A percentile compares a stretch with the other conserved stretches of the same genome.
These are phyloP conservation scores for Aureobasidium subglaciale DNA, from an alignment of 2,329 filamentous ascomycete species.

Conservation along the genomic window DNA sequence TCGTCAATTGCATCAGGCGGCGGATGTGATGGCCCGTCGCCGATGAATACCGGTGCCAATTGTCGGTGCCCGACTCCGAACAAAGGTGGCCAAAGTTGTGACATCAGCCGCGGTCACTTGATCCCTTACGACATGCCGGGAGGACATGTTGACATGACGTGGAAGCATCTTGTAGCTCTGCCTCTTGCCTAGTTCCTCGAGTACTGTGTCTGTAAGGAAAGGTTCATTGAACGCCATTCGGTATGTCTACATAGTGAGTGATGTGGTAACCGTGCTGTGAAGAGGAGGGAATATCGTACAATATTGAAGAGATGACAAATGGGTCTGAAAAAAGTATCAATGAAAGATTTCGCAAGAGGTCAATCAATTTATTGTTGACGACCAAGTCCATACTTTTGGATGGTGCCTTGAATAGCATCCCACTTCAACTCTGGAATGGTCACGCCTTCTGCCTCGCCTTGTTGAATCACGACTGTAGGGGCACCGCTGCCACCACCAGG, in stretches of 20 bases:
- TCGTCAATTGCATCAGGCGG: too few species aligned
- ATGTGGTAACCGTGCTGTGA: not conserved
- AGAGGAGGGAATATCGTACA: slow-evolving; percentile 7
- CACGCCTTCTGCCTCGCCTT: slow-evolving; percentile 68
- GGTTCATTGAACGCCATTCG: too few species aligned
- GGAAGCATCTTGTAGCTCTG: too few species aligned
- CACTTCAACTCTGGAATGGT: slow-evolving; percentile 65
- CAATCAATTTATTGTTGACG: slow-evolving; percentile 38
- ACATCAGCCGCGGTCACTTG: too few species aligned
- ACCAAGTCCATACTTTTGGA: slow-evolving; percentile 77
- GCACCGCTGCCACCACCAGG: slow-evolving; percentile 71
- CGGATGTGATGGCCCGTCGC: too few species aligned
- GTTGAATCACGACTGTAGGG: slow-evolving; percentile 90
- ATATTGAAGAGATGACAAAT: not conserved
- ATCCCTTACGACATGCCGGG: too few species aligned
- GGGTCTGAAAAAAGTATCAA: not conserved
- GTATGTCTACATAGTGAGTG: not conserved
- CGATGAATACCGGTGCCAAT: too few species aligned
- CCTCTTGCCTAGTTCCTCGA: too few species aligned
- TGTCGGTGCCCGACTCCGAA: too few species aligned
- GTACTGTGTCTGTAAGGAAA: too few species aligned
- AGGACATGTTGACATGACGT: too few species aligned
- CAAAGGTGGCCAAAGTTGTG: too few species aligned
- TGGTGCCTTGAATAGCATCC: slow-evolving; percentile 83
- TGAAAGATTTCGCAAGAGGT: not conserved